Base-by-base conservation (phyloP, 805 yeast genomes). In the Suhomyces sp. region DNA sequence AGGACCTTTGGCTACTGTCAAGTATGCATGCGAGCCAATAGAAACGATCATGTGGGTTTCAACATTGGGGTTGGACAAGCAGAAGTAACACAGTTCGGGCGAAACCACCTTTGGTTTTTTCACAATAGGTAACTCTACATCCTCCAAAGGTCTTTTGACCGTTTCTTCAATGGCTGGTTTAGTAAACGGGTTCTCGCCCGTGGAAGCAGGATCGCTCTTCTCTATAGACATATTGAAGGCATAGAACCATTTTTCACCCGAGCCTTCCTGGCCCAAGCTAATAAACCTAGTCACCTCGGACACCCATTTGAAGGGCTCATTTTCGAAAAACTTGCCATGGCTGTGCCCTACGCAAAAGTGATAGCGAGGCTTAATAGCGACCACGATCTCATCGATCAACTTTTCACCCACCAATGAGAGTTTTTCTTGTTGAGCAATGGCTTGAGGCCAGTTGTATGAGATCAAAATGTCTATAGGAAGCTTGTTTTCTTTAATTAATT, bases 1-100 rank as follows among this genome's bases (percentile, higher is more conserved):
- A 0, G 97, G 97, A 0, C 97, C 97, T 63, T 88, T 90, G 0
- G 96, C 96, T 13, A 85, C 76, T 0, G 97, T 86, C 53, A 91
- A 48, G 64, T 90, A 91, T 0, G 83, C 70, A 46, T 74, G 72
- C 10, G 79, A 78, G 0, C 89, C 93, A 49, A 92, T 86, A 0
- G 94, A 81, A 0, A 90, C 77, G 10, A 91, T 82, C 87, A 92
- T 83, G 66, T 90, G 96, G 2, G 88, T 76, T 57, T 87, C 92
- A 6, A 88, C 77, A 12, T 84, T 79, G 0, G 96, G 88, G 61
- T 89, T 90, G 1, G 93, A 82, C 17, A 91, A 77, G 65, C 97
- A 91, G 63, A 91, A 89, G 69, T 88, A 91, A 64, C 97, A 91
- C 44, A 74, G 69, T 12, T 73, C 74, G 0, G 93, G 90, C 0